Conservation (phyloP, 768 basidiomycete species). For the Boletus rex-veris region DNA sequence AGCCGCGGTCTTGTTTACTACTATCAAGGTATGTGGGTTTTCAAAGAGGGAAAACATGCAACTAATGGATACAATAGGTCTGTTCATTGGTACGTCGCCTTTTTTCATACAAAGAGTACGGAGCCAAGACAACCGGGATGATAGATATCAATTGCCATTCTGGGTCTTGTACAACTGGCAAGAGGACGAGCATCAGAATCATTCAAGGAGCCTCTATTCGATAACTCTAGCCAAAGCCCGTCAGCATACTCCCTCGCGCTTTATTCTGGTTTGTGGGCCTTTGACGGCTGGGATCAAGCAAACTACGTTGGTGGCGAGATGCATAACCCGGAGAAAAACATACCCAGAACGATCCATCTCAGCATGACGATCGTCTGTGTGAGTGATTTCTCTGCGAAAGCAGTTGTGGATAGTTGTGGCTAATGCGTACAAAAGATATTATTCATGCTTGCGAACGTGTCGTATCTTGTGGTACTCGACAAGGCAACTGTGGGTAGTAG, state of each 20-base stretch:
- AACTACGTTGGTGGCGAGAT: constrained; percentile 93
- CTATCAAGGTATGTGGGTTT: constrained; percentile 61
- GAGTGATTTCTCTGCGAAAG: constrained; percentile 20
- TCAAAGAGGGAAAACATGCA: neutral
- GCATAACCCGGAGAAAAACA: constrained; percentile 73
- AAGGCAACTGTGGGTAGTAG: constrained; percentile 70
- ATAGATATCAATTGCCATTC: constrained; percentile 66
- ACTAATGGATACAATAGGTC: constrained; percentile 39
- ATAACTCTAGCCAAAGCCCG: constrained; percentile 70
- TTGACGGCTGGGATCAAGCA: constrained; percentile 94
- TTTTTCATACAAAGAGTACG: neutral
- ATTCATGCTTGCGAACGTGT: constrained; percentile 79
- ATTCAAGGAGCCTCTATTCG: constrained; percentile 65
- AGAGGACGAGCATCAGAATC: constrained; percentile 70
- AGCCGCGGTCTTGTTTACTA: constrained; percentile 83
- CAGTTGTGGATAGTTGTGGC: neutral
- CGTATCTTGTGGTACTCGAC: constrained; percentile 93
- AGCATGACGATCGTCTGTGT: constrained; percentile 85
- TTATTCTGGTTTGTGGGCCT: constrained; percentile 94
- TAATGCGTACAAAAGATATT: constrained; percentile 45
- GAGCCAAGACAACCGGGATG: neutral
- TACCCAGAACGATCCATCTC: constrained; percentile 85
- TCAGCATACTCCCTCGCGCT: constrained; percentile 89
- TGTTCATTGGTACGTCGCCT: constrained; percentile 55
- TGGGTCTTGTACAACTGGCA: constrained; percentile 75